Evolutionary conservation across 2,329 filamentous ascomycete species (phyloP).

Genomic region (Colletotrichum neosansevieriae): DNA sequence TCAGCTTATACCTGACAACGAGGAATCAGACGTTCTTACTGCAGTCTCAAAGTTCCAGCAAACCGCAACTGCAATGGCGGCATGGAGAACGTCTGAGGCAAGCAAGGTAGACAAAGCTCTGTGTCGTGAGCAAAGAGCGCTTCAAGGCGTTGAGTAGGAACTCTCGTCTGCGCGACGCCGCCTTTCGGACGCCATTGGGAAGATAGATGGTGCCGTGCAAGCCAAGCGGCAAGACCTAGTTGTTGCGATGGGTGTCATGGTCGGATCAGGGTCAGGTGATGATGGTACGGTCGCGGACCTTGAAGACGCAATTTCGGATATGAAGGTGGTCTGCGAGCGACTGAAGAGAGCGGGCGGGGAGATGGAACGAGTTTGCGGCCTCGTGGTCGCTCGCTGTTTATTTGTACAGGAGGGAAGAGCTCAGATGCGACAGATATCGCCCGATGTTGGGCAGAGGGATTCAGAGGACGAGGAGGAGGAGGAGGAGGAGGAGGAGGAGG

Average conservation of each 20-base stretch:
- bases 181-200: not conserved
- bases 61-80: not conserved
- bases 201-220: not conserved
- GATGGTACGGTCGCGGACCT: not conserved
- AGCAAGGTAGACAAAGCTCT: not conserved
- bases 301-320: not conserved
- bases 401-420: not conserved
- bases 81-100: not conserved
- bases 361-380: not conserved
- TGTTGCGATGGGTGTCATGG: not conserved
- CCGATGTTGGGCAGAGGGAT: not conserved
- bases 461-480: not conserved
- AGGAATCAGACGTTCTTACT: not conserved
- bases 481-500: too few species aligned
- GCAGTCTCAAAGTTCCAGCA: not conserved
- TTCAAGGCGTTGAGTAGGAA: not conserved
- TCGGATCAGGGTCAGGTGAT: not conserved
- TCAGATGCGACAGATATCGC: not conserved
- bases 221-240: not conserved
- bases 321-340: not conserved
- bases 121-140: not conserved
- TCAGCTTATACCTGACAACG: not conserved
- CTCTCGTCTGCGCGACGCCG: not conserved
- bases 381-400: not conserved
- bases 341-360: not conserved